Base-by-base conservation (phyloP, 305 asterid genomes). In the Stenogyne calaminthoides region DNA sequence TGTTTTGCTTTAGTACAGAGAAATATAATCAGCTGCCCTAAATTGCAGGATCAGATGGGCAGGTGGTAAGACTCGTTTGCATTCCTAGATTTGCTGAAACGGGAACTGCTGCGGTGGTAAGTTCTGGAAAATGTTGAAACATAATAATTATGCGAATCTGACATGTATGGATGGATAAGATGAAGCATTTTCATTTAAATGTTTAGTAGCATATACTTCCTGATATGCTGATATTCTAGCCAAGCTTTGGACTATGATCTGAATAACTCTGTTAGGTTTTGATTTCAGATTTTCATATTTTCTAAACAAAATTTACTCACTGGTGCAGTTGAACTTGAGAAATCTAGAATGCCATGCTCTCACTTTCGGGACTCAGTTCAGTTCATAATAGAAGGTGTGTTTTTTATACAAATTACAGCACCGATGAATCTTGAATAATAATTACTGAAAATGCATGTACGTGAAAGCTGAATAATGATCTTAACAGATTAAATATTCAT, bases 61-160 rank as follows among this genome's bases (percentile, higher is more conserved):
- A 90, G 79, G 74, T 86, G 74, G 96, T 89, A 8, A 89, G 91
- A 74, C 93, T 92, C 52, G 73, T 92, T 69, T 89, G 89, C 86
- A 85, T 95, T 79, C 99, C 99, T 60, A 83, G 74, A 75, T 92
- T 95, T 76, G 84, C 84, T 73, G 94, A 92, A 69, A 90, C 97
- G 5, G 97, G 95, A 81, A 85, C 87, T 61, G 96, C 97, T 42
- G 96, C 88, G 69, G 74, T 87, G 98, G 99, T 95, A 81, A 84
- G 90, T 77, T 77, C 74, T 80, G 57, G 5, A 64, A 72, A 67
- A 12, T 12, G 56, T 67, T 34, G 11, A 22, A 40, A 67, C 69
- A 47, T 58, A 57, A 44, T 16, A 14, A 64, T 34, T 14, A 0
- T 42, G 20, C 61, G 59, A 2, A 72, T 39, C 34, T 42, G 10